Conservation (phyloP, 345 rosid species). For the Euclidium syriacum region DNA sequence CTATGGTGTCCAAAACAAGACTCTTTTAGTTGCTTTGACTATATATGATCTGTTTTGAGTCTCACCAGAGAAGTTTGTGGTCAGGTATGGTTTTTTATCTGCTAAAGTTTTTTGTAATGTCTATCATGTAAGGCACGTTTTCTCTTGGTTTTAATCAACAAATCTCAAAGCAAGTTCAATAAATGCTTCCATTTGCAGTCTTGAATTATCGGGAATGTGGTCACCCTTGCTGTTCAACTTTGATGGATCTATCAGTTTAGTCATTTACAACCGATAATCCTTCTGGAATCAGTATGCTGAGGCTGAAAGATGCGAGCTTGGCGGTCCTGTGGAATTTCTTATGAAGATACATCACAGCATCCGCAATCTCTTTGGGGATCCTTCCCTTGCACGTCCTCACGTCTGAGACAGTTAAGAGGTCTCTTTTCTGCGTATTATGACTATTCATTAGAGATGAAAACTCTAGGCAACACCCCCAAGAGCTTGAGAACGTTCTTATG, state of each 20-base stretch:
- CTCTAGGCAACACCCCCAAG: slow-evolving; percentile 17
- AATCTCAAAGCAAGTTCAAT: no score
- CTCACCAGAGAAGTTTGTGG: no score
- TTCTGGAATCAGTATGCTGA: slow-evolving; percentile 12
- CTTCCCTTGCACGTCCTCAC: neutral
- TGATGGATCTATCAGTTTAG: no score
- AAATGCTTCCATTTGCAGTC: no score
- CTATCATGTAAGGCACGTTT: no score
- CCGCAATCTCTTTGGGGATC: slow-evolving; percentile 14
- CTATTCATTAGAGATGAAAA: slow-evolving; percentile 17
- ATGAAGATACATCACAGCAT: slow-evolving; percentile 18
- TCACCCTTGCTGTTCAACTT: no score
- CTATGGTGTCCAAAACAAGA: no score
- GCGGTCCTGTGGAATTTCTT: slow-evolving; percentile 3
- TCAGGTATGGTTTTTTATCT: no score
- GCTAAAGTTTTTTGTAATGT: neutral
- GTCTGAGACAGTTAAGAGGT: slow-evolving; percentile 2
- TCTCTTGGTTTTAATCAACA: no score
- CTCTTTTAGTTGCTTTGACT: no score
- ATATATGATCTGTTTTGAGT: no score
- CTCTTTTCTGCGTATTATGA: slow-evolving; percentile 8
- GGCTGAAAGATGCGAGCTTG: slow-evolving; percentile 19
- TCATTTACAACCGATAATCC: neutral
- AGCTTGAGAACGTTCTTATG: slow-evolving; percentile 24
- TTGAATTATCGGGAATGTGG: no score